Evolutionary conservation across 176 grass and related monocot genomes (phyloP), one percentile per base, ranked within the genome.

Genomic region (Phragmites australis): DNA sequence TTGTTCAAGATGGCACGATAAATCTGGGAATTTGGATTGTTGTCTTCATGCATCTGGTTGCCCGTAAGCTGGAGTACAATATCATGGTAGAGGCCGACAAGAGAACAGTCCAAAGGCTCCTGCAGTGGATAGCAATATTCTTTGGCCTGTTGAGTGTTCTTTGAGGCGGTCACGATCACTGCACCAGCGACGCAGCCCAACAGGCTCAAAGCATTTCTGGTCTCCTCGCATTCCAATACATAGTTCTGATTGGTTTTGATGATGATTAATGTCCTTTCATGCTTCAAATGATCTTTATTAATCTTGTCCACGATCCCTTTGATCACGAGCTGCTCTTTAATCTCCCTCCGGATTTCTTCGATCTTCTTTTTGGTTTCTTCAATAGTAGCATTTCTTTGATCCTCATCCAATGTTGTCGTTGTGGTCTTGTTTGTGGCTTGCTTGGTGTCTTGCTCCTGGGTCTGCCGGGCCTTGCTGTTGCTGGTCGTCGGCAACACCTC

Each of bases 271-370:
- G 41, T 50, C 2, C 0, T 6, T 7, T 1, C 2, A 31, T 5
- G 0, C 14, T 15, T 6, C 26, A 59, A 3, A 0, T 17, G 0
- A 1, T 1, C 5, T 11, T 8, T 17, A n/a, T n/a, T n/a, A 19
- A 72, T 82, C 67, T 34, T 50, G 21, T 72, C 54, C 1, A 47
- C 18, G 0, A 70, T n/a, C 52, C 52, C 40, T 59, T 70, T 70
- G 18, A 81, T 58, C 3, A 16, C 15, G 18, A 81, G 18, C 39
- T 57, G 65, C 11, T 68, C 0, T 81, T 25, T 0, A n/a, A 47
- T 0, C 19, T 6, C 0, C 12, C 3, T 0, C 19, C 3, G 16
- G 2, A 81, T 22, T 8, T 44, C 8, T 0, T 44, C 5, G 0
- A 81, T 46, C 50, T 32, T 81, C 26, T 23, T 0, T 10, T 5